phyloP scores from a whole-genome alignment of 2,329 filamentous ascomycete species.

The Xylariales sp. region DNA sequence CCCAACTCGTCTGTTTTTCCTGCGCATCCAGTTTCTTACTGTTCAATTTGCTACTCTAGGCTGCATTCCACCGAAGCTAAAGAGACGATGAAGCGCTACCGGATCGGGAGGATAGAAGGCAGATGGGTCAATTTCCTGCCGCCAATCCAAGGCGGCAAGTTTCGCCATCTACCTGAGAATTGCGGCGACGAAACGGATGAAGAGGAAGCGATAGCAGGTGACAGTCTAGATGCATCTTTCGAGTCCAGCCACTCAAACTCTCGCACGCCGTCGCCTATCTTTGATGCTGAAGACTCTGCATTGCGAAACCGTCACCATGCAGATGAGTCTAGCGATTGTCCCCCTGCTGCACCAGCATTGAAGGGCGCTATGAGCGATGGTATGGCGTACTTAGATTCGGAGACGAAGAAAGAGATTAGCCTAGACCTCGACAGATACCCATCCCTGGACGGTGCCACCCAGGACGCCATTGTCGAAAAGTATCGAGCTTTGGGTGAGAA shows the following conservation, averaged over 20 bases:
- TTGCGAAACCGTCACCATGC: conserved; percentile 24
- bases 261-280: conserved; percentile 43
- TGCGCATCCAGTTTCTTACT: too few relatives aligned
- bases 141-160: conserved; percentile 85
- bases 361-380: conserved; percentile 45
- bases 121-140: conserved; percentile 84
- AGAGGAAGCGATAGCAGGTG: conserved; percentile 15
- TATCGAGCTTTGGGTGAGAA: conserved; percentile 75
- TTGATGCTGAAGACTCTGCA: conserved; percentile 34
- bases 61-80: conserved; percentile 78
- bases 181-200: conserved; percentile 33
- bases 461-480: conserved; percentile 71
- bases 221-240: conserved; percentile 14
- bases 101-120: conserved; percentile 78
- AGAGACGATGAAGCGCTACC: conserved; percentile 72
- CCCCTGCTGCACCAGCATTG: conserved; percentile 58
- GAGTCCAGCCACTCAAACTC: conserved; percentile 52
- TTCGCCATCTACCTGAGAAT: conserved; percentile 44
- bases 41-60: conserved; percentile 44
- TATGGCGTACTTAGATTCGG: conserved; percentile 65
- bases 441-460: conserved; percentile 65
- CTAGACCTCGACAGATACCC: conserved; percentile 81
- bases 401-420: conserved; percentile 70
- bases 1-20: too few relatives aligned
- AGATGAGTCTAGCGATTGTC: conserved; percentile 24